phyloP scores from a whole-genome alignment of 2,329 filamentous ascomycete genomes.

The Botrytis deweyae region DNA sequence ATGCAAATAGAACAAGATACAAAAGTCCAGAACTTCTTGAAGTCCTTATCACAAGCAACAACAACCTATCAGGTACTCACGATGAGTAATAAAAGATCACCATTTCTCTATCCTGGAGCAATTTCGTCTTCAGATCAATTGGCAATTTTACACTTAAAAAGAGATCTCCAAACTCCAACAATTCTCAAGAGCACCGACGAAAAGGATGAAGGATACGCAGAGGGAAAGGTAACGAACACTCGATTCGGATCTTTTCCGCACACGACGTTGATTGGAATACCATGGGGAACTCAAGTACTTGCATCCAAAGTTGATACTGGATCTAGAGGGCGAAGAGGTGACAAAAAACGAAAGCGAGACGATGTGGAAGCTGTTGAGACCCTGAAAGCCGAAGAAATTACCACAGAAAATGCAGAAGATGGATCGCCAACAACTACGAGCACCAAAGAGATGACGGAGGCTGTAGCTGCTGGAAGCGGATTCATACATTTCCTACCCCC shows the following conservation, averaged over 20 bases:
- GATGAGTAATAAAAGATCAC: constrained; percentile 51
- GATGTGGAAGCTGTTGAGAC: constrained; percentile 37
- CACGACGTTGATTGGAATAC: constrained; percentile 70
- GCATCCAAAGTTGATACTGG: constrained; percentile 90
- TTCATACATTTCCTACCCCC: constrained; percentile 78
- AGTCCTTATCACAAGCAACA: not conserved
- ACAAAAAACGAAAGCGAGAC: constrained; percentile 47
- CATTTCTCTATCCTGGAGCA: constrained; percentile 73
- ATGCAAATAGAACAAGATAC: not conserved
- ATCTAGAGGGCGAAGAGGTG: constrained; percentile 72
- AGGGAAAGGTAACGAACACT: constrained; percentile 82
- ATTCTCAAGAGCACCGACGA: constrained; percentile 63
- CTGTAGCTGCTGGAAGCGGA: constrained; percentile 59
- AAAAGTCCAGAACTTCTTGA: constrained; percentile 20
- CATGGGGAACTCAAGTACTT: constrained; percentile 89
- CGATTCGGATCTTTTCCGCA: constrained; percentile 90
- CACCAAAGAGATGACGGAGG: constrained; percentile 47
- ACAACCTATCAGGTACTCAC: constrained; percentile 12
- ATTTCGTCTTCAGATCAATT: constrained; percentile 64
- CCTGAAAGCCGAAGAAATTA: constrained; percentile 14
- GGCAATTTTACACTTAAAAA: constrained; percentile 82
- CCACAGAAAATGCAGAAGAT: constrained; percentile 36
- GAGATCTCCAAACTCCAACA: constrained; percentile 79
- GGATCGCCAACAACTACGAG: constrained; percentile 28
- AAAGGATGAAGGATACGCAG: constrained; percentile 68